Evolutionary conservation across 371 early-diverging fungal genomes (phyloP).

Genomic region (Chytridium lagenaria): DNA sequence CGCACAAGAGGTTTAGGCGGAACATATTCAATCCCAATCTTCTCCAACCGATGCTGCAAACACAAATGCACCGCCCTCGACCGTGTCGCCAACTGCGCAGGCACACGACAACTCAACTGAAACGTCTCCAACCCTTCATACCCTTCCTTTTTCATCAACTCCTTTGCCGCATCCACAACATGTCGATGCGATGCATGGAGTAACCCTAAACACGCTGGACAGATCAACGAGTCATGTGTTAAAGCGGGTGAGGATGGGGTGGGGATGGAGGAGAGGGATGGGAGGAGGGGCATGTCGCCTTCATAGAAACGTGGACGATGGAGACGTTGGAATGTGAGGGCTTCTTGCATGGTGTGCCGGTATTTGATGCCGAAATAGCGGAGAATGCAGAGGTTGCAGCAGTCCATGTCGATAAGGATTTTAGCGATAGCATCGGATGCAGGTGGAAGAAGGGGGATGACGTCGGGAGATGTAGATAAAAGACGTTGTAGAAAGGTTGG

Average conservation of each 20-base stretch:
- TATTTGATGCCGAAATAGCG: constrained; percentile 1
- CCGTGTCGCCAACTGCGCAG: constrained; percentile 43
- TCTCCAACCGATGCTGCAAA: constrained; percentile 13
- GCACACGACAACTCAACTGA: constrained; percentile 38
- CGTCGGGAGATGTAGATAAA: not conserved
- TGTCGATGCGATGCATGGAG: not conserved
- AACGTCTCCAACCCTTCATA: constrained; percentile 22
- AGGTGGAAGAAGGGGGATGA: not conserved
- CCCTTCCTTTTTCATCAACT: not conserved
- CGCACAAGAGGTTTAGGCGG: not conserved
- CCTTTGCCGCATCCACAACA: not conserved
- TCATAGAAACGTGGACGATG: not conserved
- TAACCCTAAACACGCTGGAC: not conserved
- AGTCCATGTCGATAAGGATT: not conserved
- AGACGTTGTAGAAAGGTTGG: not conserved
- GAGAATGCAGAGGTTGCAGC: not conserved
- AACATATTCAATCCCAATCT: not conserved
- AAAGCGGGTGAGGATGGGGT: not conserved
- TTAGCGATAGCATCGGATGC: not conserved
- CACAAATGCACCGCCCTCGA: constrained; percentile 25
- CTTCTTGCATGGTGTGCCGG: not conserved
- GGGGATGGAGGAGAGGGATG: not conserved
- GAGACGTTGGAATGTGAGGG: not conserved
- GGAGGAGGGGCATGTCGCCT: no score
- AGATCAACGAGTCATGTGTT: not conserved